Evolutionary conservation across 371 early-diverging fungal species (phyloP).

Genomic region (Rhizopus delemar): DNA sequence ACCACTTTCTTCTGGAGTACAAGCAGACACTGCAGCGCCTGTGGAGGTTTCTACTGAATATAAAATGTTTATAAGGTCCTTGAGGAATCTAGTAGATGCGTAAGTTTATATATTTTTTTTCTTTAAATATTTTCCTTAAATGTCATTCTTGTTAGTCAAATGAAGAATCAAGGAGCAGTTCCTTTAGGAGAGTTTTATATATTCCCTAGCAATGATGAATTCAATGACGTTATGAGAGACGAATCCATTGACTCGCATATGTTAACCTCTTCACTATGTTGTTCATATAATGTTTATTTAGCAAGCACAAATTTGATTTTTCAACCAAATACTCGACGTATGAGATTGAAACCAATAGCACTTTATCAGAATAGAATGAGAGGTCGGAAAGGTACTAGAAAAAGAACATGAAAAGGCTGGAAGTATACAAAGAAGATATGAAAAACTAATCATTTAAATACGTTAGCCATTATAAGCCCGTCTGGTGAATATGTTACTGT

Average conservation of each 20-base stretch:
- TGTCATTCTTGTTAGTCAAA: conserved; percentile 24
- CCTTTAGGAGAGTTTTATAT: conserved; percentile 49
- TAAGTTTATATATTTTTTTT: conserved; percentile 19
- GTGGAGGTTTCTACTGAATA: conserved; percentile 43
- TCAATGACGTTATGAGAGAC: background rate
- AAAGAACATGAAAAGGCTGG: background rate
- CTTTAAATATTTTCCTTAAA: background rate
- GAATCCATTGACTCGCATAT: background rate
- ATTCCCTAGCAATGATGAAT: conserved; percentile 22
- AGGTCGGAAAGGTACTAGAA: conserved; percentile 28
- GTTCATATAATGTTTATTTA: conserved; percentile 44
- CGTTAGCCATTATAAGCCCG: conserved; percentile 37
- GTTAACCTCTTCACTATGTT: conserved; percentile 22
- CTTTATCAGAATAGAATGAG: conserved; percentile 19
- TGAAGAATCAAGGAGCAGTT: conserved; percentile 37
- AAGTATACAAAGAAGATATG: background rate
- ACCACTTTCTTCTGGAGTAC: conserved; percentile 24
- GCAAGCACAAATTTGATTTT: conserved; percentile 43
- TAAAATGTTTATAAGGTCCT: conserved; percentile 37
- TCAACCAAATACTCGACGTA: conserved; percentile 41
- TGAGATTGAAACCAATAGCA: conserved; percentile 29
- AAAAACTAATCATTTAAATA: background rate
- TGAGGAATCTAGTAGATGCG: conserved; percentile 40
- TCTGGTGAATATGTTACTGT: conserved; percentile 35
- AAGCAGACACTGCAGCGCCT: conserved; percentile 25